A percentile compares a stretch with the other conserved stretches of the same genome.
These are phyloP conservation scores for Diplodia mutila DNA, from an alignment of 2,329 filamentous ascomycete species.

Conservation along the genomic window DNA sequence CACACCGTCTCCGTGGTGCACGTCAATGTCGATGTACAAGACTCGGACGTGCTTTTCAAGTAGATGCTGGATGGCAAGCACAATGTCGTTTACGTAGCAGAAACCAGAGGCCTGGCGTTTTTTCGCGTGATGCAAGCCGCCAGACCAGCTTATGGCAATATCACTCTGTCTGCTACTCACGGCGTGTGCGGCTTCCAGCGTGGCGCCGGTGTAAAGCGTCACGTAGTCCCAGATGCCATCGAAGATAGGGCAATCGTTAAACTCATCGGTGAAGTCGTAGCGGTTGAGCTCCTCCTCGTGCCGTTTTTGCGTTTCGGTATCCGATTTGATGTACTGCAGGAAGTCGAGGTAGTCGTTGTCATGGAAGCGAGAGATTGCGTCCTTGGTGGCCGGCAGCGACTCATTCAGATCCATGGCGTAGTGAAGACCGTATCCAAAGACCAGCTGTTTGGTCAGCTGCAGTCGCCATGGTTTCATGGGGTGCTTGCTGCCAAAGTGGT, in stretches of 20 bases:
- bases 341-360: conserved; percentile 90
- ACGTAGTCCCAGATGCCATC: conserved; percentile 96
- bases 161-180: conserved; percentile 85
- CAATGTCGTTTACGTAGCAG: conserved; percentile 99
- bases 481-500: conserved; percentile 95
- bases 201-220: conserved; percentile 88
- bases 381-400: conserved; percentile 79
- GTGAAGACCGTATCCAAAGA: conserved; percentile 93
- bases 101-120: conserved; percentile 92
- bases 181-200: conserved; percentile 87
- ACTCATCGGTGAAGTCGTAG: conserved; percentile 77
- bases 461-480: conserved; percentile 99
- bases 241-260: conserved; percentile 89
- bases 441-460: conserved; percentile 91
- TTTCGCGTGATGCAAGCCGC: conserved; percentile 94
- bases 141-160: conserved; percentile 97
- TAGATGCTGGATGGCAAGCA: conserved; percentile 87
- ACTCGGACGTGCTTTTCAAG: conserved; percentile 81
- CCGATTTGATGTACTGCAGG: conserved; percentile 58
- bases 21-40: conserved; percentile 92
- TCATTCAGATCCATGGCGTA: conserved; percentile 96
- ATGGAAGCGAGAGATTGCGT: conserved; percentile 88
- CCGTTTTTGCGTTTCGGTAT: conserved; percentile 27
- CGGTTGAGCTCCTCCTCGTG: conserved; percentile 54
- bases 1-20: conserved; percentile 88